Conservation (phyloP, 495 filamentous ascomycete genomes). For the Hyaloscypha bicolor region DNA sequence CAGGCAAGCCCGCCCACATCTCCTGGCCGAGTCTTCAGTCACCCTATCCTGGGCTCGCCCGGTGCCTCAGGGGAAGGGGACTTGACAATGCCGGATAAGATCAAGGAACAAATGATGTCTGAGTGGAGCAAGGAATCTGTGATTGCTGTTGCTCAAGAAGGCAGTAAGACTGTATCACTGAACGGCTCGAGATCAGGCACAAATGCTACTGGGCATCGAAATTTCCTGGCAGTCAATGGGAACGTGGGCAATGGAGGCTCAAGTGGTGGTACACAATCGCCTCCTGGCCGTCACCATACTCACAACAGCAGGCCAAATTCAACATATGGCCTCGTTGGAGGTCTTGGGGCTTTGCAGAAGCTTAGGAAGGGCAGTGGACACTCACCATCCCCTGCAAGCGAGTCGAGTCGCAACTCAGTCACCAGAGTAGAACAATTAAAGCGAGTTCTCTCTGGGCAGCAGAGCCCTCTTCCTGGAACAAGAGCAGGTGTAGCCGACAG, state of each 20-base stretch:
- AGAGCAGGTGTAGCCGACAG: slow-evolving; percentile 34
- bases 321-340: slow-evolving; percentile 34
- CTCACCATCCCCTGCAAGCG: slow-evolving; percentile 54
- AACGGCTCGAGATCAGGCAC: slow-evolving; percentile 71
- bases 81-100: slow-evolving; percentile 46
- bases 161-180: slow-evolving; percentile 69
- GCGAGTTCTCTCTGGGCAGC: slow-evolving; percentile 61
- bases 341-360: slow-evolving; percentile 30
- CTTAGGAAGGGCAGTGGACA: slow-evolving; percentile 42
- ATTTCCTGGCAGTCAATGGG: slow-evolving; percentile 60
- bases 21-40: slow-evolving; percentile 64
- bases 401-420: slow-evolving; percentile 64
- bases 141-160: slow-evolving; percentile 65
- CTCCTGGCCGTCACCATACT: slow-evolving; percentile 12
- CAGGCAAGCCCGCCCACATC: slow-evolving; percentile 71
- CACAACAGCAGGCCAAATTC: slow-evolving; percentile 25
- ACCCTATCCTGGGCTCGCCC: slow-evolving; percentile 55
- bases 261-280: slow-evolving; percentile 20
- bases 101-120: slow-evolving; percentile 72
- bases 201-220: slow-evolving; percentile 45
- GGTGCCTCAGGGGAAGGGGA: slow-evolving; percentile 12
- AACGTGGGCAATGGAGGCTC: slow-evolving; percentile 33
- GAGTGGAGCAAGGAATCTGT: slow-evolving; percentile 78
- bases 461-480: slow-evolving; percentile 31
- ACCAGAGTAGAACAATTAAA: slow-evolving; percentile 90